phyloP scores from a whole-genome alignment of 148 eudicot species.

The Vaccinium macrocarpon region DNA sequence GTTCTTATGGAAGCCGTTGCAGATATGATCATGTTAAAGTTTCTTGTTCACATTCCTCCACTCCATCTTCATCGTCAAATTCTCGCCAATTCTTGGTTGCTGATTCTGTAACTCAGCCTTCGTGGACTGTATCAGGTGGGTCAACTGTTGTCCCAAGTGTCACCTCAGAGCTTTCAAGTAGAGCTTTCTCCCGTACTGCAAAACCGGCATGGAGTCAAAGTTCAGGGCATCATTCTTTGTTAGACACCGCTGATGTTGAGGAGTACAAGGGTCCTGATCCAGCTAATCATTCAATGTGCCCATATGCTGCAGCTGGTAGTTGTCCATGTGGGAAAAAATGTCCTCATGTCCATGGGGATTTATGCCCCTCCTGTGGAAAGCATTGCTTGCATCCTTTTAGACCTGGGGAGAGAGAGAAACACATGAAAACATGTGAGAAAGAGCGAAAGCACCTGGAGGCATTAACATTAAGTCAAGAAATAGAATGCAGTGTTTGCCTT shows the following conservation, averaged over 20 bases:
- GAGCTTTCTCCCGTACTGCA: slow-evolving; percentile 21
- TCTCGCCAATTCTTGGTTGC: slow-evolving; percentile 29
- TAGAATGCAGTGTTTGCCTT: slow-evolving; percentile 94
- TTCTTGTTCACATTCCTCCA: slow-evolving; percentile 39
- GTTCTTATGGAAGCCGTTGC: slow-evolving; percentile 83
- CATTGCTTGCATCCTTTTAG: slow-evolving; percentile 87
- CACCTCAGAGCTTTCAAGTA: slow-evolving; percentile 36
- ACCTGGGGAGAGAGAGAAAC: slow-evolving; percentile 79
- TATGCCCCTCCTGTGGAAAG: slow-evolving; percentile 75
- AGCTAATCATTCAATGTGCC: slow-evolving; percentile 57
- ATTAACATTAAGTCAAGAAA: slow-evolving; percentile 79
- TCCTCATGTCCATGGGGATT: slow-evolving; percentile 89
- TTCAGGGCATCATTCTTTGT: slow-evolving; percentile 20
- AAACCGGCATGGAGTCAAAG: slow-evolving; percentile 43
- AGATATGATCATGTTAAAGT: slow-evolving; percentile 91
- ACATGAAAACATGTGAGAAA: slow-evolving; percentile 57
- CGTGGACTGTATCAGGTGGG: slow-evolving; percentile 3
- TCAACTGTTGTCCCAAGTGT: slow-evolving; percentile 26
- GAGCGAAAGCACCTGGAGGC: slow-evolving; percentile 71
- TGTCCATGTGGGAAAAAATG: slow-evolving; percentile 84
- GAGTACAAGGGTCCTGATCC: slow-evolving; percentile 38
- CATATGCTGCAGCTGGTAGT: slow-evolving; percentile 82
- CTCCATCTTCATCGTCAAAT: slow-evolving; percentile 58
- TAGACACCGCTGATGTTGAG: slow-evolving; percentile 27
- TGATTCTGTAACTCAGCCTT: slow-evolving; percentile 13